phyloP scores from a whole-genome alignment of 169 alveolate species.

The Besnoitia besnoiti region DNA sequence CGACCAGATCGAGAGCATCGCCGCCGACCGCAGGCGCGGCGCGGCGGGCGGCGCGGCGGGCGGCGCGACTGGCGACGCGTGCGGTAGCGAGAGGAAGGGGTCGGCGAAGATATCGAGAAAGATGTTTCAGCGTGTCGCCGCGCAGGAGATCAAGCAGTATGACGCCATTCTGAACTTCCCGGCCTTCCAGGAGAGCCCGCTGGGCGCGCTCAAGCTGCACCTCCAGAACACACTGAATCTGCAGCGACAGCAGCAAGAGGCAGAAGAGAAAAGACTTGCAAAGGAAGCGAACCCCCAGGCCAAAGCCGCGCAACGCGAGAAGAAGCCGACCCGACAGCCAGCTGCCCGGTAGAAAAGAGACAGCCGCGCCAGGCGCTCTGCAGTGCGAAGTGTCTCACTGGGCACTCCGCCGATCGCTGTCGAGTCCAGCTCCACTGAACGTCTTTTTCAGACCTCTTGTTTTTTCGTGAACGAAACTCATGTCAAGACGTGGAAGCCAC shows the following conservation, averaged over 20 bases:
- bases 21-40: background rate
- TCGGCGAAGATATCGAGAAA: background rate
- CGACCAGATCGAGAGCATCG: background rate
- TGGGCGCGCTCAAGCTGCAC: conserved; percentile 7
- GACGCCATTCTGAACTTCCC: conserved; percentile 5
- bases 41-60: background rate
- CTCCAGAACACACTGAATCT: background rate
- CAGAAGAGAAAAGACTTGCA: background rate
- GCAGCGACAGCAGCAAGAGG: background rate
- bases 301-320: too few species aligned
- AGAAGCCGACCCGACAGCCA: too few species aligned
- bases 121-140: background rate
- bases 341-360: too few species aligned
- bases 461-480: too few species aligned
- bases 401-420: too few species aligned
- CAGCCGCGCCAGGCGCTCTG: too few species aligned
- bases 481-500: too few species aligned
- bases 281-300: too few species aligned
- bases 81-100: background rate
- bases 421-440: too few species aligned
- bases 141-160: background rate
- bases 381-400: too few species aligned
- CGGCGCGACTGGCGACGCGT: background rate
- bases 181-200: conserved; percentile 1
- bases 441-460: too few species aligned